Base-by-base conservation (phyloP, 1,139 yeast species). In the Suhomyces guaymorum region DNA sequence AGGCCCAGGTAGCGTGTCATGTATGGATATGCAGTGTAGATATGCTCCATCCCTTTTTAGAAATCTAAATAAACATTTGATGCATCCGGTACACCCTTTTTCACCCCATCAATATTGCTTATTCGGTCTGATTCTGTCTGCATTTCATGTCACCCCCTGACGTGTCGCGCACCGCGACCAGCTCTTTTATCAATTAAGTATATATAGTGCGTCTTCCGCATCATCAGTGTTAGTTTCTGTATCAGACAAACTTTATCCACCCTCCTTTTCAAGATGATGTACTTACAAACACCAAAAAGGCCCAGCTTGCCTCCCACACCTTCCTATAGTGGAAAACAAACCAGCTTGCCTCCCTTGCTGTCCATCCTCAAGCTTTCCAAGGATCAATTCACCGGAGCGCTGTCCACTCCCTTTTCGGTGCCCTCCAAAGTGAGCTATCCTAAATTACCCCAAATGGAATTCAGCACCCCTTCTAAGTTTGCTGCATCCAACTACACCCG, bases 281-380 rank as follows among this genome's bases (percentile, higher is more conserved):
- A 37, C 29, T 35, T 45, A 24, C 52, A 45, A 24, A 61, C 67
- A 8, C 66, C 67, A 31, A 59, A 59, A 46, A 57, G 63, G 47
- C 57, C 61, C 10, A 46, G 42, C 33, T 52, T 56, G 39, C 66
- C 59, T 32, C 51, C 61, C 26, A 53, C 63, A n/a, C 58, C 58
- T 30, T 43, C 45, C 33, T 49, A 44, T 44, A 43, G 40, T 42
- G 37, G 38, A 44, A 52, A 41, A 36, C 33, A 35, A 15, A 47
- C 67, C 27, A 54, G 55, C 42, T 64, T 70, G 41, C 75, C 75
- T 15, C 75, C 75, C 13, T 63, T 70, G 48, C 61, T 70, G 22
- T 52, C 72, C 16, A 51, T 66, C 16, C 55, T 70, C 25, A 39
- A 39, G 31, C 30, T 36, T 27, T 18, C 38, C 21, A 33, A 33